Base-by-base conservation (phyloP, 805 yeast genomes). In the Wickerhamiella siamensis region DNA sequence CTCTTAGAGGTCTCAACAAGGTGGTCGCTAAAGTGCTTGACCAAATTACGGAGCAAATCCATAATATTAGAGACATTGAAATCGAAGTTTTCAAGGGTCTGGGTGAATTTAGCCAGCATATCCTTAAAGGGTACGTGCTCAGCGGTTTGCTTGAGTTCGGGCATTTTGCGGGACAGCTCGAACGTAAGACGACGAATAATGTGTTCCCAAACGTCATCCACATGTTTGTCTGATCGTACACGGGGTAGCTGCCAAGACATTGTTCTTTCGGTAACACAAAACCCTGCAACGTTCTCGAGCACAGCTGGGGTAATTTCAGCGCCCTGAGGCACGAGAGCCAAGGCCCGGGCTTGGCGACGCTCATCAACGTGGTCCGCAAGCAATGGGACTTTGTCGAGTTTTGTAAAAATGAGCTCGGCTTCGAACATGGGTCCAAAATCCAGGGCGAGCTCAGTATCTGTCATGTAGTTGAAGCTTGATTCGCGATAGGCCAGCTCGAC, bases 401-500 rank as follows among this genome's bases (percentile, higher is more conserved):
- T 77, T 44, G 78, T 74, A 55, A 79, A 87, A 1, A 91, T 93
- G 51, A 87, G 66, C 21, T 83, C 71, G 3, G 93, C 77, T 60
- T 88, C 95, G 58, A 75, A 82, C 22, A 88, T 65, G 5, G 86
- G 80, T n/a, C 75, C 70, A 43, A 87, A 59, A 43, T 77, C 77
- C 26, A 84, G 68, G 15, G 62, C 60, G 3, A 69, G 50, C n/a
- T 57, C 54, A 4, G 64, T 63, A 39, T 70, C 72, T 5, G 67
- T 63, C 38, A 78, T 60, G 2, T 43, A 69, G 48, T 63, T 66
- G 43, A 58, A 56, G 40, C 64, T 62, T 0, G 77, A 68, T 36
- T 74, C 75, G 51, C 96, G 68, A 55, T 84, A 65, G 5, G 94
- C 74, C 5, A 73, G 59, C 58, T 88, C 97, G 4, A 87, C 82